phyloP scores from a whole-genome alignment of 331 rosid genomes.

The Quercus phellos region DNA sequence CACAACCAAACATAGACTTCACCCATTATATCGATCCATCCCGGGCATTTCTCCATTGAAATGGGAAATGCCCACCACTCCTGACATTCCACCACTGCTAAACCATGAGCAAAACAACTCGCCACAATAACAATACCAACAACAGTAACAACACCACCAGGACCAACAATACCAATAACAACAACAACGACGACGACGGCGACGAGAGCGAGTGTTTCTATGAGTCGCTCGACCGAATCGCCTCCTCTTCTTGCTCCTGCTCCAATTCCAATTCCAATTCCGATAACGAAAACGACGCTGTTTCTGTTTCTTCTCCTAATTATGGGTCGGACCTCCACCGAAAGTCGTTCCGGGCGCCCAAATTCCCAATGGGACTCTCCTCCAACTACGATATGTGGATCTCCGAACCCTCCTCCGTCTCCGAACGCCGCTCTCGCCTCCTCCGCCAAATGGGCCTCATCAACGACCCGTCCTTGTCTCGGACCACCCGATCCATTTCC shows the following conservation, averaged over 20 bases:
- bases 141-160: conserved; percentile 48
- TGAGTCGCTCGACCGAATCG: conserved; percentile 88
- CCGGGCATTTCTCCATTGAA: conserved; percentile 44
- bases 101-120: conserved; percentile 63
- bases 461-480: conserved; percentile 56
- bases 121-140: conserved; percentile 25
- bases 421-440: conserved; percentile 79
- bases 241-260: conserved; percentile 78
- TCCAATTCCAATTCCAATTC: conserved; percentile 64
- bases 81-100: background rate
- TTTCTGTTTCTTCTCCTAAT: conserved; percentile 35
- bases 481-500: conserved; percentile 49
- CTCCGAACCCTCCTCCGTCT: conserved; percentile 86
- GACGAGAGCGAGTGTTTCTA: conserved; percentile 67
- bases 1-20: background rate
- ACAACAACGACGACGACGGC: conserved; percentile 44
- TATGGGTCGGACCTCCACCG: conserved; percentile 31
- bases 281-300: conserved; percentile 27
- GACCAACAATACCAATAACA: too few species aligned
- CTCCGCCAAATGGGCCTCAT: conserved; percentile 75
- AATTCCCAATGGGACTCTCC: conserved; percentile 49
- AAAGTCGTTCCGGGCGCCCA: conserved; percentile 35
- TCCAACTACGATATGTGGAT: conserved; percentile 81
- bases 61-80: conserved; percentile 59
- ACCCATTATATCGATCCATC: conserved; percentile 10